phyloP scores from a whole-genome alignment of 257 asterid species.

The Henckelia pumila region DNA sequence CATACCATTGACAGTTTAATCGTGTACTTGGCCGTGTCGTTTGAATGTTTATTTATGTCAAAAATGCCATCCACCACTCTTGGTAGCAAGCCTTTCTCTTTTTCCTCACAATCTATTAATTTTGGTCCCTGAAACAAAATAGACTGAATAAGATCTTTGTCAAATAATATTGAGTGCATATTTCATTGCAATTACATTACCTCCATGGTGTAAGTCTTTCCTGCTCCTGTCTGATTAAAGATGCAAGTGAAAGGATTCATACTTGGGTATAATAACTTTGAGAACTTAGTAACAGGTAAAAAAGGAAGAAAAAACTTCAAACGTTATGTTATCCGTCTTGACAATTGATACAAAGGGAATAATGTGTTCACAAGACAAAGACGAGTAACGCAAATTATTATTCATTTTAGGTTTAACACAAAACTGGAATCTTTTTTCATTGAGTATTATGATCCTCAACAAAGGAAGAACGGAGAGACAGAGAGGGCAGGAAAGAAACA shows the following conservation, averaged over 20 bases:
- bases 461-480: no score
- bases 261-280: no score
- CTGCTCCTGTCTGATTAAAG: not conserved
- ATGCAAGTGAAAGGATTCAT: not conserved
- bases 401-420: no score
- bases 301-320: no score
- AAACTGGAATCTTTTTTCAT: no score
- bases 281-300: no score
- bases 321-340: no score
- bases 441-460: no score
- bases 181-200: not conserved
- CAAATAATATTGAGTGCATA: not conserved
- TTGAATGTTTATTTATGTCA: constrained; percentile 1
- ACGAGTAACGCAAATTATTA: no score
- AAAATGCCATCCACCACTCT: not conserved
- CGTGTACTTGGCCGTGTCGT: constrained; percentile 36
- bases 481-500: no score
- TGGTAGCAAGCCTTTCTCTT: not conserved
- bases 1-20: constrained; percentile 77
- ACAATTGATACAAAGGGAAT: no score
- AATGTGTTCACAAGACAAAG: no score
- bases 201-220: not conserved
- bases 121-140: not conserved
- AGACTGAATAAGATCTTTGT: not conserved
- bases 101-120: not conserved